Evolutionary conservation across 352 stramenopile genomes (phyloP), one percentile per base, ranked within the genome.

Genomic region (Peronospora belbahrii): DNA sequence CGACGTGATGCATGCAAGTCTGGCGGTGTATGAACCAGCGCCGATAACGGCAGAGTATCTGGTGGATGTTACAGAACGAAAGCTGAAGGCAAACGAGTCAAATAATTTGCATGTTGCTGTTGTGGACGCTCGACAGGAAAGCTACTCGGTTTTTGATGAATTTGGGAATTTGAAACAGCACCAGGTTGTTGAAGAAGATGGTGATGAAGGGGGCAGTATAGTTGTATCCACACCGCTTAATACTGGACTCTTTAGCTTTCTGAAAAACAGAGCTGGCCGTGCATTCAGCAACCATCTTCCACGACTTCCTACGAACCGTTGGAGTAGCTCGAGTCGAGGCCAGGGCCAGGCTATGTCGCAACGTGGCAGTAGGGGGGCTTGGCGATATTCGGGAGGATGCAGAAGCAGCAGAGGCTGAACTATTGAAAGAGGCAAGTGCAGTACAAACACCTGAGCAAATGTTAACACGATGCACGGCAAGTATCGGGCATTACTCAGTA

Each of bases 131-230:
- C 70, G 74, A 4, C 70, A 85, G 19, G 70, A 68, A 37, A 70
- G 74, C 17, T 83, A 74, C 48, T 86, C 77, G 3, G 62, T 63
- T 14, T 88, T 88, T 31, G 77, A 88, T 48, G 77, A 88, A 58
- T 88, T 86, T 51, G 77, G 77, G 7, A 88, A 88, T 45, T 62
- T 88, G 27, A 88, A 84, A 52, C 72, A 74, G 36, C 57, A 82
- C 15, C 18, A 59, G 20, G 37, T 59, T 36, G 36, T 41, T 6
- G 49, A 56, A 11, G 31, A 44, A 5, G 17, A 31, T 14, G 22
- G 18, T 5, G 42, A 44, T 5, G 37, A 20, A 23, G 44, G 33
- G 20, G 46, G 46, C 6, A 51, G 35, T 23, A 27, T 41, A 8
- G 22, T 33, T 9, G 40, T 42, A 23, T 38, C 55, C 4, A 35